Conservation (phyloP, 768 basidiomycete genomes). For the Hygrophorus pudorinus region DNA sequence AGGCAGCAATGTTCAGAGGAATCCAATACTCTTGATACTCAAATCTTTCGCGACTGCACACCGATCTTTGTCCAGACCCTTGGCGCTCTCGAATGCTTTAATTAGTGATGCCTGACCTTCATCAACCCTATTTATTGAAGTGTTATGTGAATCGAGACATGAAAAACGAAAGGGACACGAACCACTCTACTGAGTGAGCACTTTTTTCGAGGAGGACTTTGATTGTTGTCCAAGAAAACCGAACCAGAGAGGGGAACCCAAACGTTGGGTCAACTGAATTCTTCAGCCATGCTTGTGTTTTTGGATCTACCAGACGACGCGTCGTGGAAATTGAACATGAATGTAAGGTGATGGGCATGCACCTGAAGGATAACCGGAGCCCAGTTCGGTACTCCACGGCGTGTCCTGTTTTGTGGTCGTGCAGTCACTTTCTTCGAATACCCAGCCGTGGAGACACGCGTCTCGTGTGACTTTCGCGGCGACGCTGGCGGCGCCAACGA, state of each 20-base stretch:
- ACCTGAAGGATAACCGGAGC: constrained; percentile 93
- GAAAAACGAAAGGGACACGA: constrained; percentile 6
- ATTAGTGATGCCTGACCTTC: constrained; percentile 71
- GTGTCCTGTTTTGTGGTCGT: background rate
- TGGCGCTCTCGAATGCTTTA: constrained; percentile 62
- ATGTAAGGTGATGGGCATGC: background rate
- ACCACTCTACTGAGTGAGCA: constrained; percentile 81
- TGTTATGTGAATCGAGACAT: constrained; percentile 2
- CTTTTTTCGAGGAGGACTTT: constrained; percentile 76
- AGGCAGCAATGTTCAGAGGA: constrained; percentile 32
- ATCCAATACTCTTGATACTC: constrained; percentile 57
- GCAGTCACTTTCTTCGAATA: constrained; percentile 48
- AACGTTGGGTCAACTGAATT: constrained; percentile 75
- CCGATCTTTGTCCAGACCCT: constrained; percentile 68
- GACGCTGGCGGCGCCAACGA: constrained; percentile 96
- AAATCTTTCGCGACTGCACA: constrained; percentile 65
- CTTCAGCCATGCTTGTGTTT: constrained; percentile 82
- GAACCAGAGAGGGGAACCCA: constrained; percentile 81
- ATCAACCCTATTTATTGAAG: constrained; percentile 71
- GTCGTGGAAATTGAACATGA: background rate
- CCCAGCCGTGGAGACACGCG: constrained; percentile 80
- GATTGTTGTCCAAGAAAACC: constrained; percentile 95
- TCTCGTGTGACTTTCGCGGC: constrained; percentile 96
- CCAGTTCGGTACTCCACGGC: constrained; percentile 34
- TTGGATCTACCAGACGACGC: constrained; percentile 56